Evolutionary conservation across 164 flowering plant species (phyloP).

Genomic region (Buxus sempervirens): DNA sequence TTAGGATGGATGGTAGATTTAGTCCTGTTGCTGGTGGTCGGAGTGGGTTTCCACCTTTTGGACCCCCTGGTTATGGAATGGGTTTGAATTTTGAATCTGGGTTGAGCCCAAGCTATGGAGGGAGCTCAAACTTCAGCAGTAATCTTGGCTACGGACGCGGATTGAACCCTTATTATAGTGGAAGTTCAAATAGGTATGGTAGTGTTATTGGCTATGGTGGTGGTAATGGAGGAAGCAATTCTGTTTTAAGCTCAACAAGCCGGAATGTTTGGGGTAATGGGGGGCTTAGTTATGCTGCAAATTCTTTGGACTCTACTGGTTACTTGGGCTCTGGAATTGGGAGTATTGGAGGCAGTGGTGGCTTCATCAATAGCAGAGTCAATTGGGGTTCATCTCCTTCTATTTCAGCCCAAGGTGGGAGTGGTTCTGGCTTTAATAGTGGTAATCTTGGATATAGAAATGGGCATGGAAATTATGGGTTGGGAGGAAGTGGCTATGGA

Average conservation of each 20-base stretch:
- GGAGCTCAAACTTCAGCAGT: constrained; percentile 30
- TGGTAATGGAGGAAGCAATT: constrained; percentile 40
- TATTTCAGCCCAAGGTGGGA: constrained; percentile 34
- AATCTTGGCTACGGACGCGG: constrained; percentile 50
- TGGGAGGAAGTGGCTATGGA: constrained; percentile 48
- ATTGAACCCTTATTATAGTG: constrained; percentile 42
- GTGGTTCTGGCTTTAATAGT: constrained; percentile 26
- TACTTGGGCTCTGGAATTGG: constrained; percentile 46
- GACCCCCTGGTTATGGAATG: constrained; percentile 47
- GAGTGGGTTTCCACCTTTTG: constrained; percentile 54
- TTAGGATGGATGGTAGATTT: constrained; percentile 66
- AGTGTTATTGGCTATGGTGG: constrained; percentile 43
- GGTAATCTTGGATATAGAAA: constrained; percentile 30
- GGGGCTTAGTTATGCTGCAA: constrained; percentile 30
- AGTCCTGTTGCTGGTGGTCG: constrained; percentile 60
- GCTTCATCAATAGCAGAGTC: constrained; percentile 44
- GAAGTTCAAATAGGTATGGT: constrained; percentile 41
- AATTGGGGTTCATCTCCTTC: constrained; percentile 56
- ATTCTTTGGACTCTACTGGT: constrained; percentile 34
- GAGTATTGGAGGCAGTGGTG: constrained; percentile 34
- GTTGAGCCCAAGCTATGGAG: constrained; percentile 47
- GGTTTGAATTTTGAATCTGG: constrained; percentile 60
- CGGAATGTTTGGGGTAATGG: constrained; percentile 69
- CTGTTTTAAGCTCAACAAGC: constrained; percentile 34
- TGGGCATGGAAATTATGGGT: constrained; percentile 37